Evolutionary conservation across 495 filamentous ascomycete species (phyloP).

Genomic region (Trypethelium eluteriae): DNA sequence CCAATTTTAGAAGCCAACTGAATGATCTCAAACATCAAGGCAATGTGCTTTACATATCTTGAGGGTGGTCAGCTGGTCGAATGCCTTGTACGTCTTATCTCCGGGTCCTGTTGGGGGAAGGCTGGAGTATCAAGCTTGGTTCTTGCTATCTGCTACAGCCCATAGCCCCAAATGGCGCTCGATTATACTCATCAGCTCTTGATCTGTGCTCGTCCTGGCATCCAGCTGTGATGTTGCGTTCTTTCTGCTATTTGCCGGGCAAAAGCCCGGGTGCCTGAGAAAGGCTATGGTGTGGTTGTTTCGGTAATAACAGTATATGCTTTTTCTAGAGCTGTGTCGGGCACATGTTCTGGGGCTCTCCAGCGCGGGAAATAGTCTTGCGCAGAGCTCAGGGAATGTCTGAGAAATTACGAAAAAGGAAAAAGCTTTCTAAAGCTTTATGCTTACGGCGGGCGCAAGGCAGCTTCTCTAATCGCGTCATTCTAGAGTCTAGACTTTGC

Average conservation of each 20-base stretch:
- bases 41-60: neutral
- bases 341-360: neutral
- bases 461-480: neutral
- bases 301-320: neutral
- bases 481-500: neutral
- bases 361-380: neutral
- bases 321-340: neutral
- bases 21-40: neutral
- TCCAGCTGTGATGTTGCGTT: neutral
- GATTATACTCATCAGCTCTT: neutral
- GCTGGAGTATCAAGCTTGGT: neutral
- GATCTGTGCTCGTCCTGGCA: neutral
- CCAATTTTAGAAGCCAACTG: neutral
- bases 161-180: neutral
- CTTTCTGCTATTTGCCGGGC: neutral
- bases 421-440: neutral
- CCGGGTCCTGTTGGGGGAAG: neutral
- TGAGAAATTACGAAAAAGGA: neutral
- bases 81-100: neutral
- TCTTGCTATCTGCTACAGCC: neutral
- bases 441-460: neutral
- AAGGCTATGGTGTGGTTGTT: neutral
- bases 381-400: neutral
- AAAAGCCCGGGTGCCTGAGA: neutral
- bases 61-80: neutral